Conservation (phyloP, 805 yeast species). For the Candida jianshihensis region DNA sequence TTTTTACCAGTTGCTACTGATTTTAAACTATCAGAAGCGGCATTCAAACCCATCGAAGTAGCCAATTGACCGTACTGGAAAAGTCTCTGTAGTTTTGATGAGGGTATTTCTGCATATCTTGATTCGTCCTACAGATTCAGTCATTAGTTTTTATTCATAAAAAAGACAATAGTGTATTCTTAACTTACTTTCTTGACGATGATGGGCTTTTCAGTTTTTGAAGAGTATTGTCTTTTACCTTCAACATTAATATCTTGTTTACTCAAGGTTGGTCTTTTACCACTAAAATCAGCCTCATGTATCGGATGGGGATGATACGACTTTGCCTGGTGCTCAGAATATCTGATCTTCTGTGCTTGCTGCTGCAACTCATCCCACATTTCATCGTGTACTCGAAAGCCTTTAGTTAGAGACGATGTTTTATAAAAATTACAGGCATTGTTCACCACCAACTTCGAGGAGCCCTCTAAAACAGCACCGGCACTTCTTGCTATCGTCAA, state of each 20-base stretch:
- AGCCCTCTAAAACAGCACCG: conserved; percentile 9
- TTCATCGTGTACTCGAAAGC: conserved; percentile 19
- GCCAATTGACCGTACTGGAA: conserved; percentile 92
- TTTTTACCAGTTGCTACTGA: conserved; percentile 52
- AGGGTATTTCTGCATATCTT: conserved; percentile 71
- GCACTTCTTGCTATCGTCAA: conserved; percentile 15
- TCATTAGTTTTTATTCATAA: no score
- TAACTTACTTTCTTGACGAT: conserved; percentile 7
- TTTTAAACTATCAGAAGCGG: conserved; percentile 68
- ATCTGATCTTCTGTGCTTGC: conserved; percentile 7
- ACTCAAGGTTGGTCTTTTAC: conserved; percentile 6
- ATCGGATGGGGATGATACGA: conserved; percentile 1
- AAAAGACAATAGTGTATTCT: no score
- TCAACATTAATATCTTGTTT: background rate
- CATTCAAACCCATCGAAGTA: conserved; percentile 83
- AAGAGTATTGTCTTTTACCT: conserved; percentile 5
- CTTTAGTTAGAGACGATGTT: conserved; percentile 17
- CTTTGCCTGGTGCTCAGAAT: background rate
- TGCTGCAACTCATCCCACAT: conserved; percentile 15
- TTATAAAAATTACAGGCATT: conserved; percentile 14
- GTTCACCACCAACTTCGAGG: conserved; percentile 5
- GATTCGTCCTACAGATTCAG: conserved; percentile 40
- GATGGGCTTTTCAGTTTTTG: conserved; percentile 5
- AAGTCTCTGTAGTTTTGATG: conserved; percentile 78
- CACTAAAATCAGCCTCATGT: background rate